Evolutionary conservation across 768 basidiomycete genomes (phyloP).

Genomic region (Fomitopsis serialis): DNA sequence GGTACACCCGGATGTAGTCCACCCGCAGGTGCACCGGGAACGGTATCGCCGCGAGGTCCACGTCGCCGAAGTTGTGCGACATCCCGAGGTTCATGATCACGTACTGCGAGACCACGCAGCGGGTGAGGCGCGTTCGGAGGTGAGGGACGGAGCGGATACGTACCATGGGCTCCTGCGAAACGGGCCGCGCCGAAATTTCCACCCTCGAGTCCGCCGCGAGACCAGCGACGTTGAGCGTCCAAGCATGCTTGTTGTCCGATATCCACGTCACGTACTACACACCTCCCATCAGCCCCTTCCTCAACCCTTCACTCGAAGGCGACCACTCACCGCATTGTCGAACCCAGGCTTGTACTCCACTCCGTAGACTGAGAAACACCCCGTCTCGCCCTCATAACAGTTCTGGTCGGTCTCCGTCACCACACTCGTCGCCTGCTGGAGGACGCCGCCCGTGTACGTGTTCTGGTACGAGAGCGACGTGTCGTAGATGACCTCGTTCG

Average conservation of each 20-base stretch:
- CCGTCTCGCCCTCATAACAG: constrained; percentile 60
- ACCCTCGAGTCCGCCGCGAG: constrained; percentile 56
- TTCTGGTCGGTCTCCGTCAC: constrained; percentile 59
- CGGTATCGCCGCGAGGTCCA: constrained; percentile 64
- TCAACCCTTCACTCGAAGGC: neutral
- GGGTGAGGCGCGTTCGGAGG: neutral
- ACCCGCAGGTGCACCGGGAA: constrained; percentile 74
- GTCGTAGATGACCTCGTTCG: constrained; percentile 55
- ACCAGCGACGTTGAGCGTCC: constrained; percentile 71
- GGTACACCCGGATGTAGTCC: constrained; percentile 91
- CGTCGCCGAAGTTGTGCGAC: constrained; percentile 70
- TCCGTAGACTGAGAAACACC: constrained; percentile 72
- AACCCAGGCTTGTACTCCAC: constrained; percentile 69
- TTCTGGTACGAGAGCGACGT: constrained; percentile 52
- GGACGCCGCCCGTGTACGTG: constrained; percentile 58
- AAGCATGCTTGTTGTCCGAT: constrained; percentile 55
- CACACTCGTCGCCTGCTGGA: constrained; percentile 78
- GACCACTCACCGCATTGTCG: constrained; percentile 49
- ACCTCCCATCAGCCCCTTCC: constrained; percentile 5
- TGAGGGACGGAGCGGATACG: constrained; percentile 14
- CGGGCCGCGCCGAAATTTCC: constrained; percentile 58
- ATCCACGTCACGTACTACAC: constrained; percentile 83
- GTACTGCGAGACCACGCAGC: constrained; percentile 44
- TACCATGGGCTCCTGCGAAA: constrained; percentile 87
- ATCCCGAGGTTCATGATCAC: constrained; percentile 84